Base-by-base conservation (phyloP, 169 alveolate species). In the Plasmodium berghei region DNA sequence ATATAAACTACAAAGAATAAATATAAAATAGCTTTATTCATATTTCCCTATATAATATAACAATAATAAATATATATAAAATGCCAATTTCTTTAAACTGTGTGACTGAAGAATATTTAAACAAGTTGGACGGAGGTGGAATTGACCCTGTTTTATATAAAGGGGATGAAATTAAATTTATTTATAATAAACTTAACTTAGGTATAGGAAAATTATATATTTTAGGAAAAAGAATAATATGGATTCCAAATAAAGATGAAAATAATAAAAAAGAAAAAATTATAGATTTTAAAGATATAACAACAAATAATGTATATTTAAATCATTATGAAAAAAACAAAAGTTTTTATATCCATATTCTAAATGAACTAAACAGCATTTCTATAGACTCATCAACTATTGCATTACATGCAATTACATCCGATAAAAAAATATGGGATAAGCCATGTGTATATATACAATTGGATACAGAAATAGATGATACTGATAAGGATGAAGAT, bases 161-260 rank as follows among this genome's bases (percentile, higher is more conserved):
- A 56, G 92, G 63, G 2, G 63, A 26, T 58, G 62, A 87, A 8
- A 49, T 73, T 49, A 70, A 63, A 48, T 73, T 87, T 70, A 34
- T 72, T 14, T 87, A 73, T 59, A 73, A 73, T 59, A 72, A 67
- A 34, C 58, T 87, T 40, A 73, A 52, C 22, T 42, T 73, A 16
- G 92, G 92, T 42, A 56, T n/a, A 52, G 92, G 90, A 3, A 83
- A 66, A 26, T 83, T 83, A 67, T 83, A 67, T 22, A 83, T 83
- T 34, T n/a, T 69, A 48, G 83, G 56, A 26, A 83, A 69, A 58
- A 67, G 59, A 46, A 14, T 83, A 45, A 28, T 83, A 28, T 83
- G 90, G 90, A 45, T 83, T 10, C 16, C 42, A 40, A 83, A 56
- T 24, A 48, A 75, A 75, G 64, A 58, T 61, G 89, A 62, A 12